Percentiles rank a stretch among this genome's conserved stretches.
Evolutionary conservation across 768 basidiomycete species (phyloP).

Genomic region (Coprinopsis cinerea): DNA sequence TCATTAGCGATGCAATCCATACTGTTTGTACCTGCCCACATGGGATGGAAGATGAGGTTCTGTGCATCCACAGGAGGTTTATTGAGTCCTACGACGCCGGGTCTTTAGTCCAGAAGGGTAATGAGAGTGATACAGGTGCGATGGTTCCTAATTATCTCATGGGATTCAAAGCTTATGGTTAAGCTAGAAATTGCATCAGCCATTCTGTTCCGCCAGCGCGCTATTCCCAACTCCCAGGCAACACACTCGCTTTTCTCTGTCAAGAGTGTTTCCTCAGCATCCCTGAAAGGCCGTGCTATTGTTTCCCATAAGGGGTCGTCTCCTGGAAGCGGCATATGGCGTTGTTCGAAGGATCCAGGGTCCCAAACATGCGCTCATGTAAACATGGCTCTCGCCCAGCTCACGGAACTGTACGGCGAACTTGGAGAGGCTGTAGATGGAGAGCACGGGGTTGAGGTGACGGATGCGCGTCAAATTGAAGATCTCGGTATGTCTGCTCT

Average conservation of each 20-base stretch:
- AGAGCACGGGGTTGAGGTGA: too few relatives aligned
- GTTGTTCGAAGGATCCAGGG: background rate
- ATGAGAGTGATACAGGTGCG: too few relatives aligned
- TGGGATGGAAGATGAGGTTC: background rate
- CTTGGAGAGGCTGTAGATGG: too few relatives aligned
- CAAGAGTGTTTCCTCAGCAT: background rate
- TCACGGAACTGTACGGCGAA: too few relatives aligned
- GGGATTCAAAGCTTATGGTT: too few relatives aligned
- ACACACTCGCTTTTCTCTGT: background rate
- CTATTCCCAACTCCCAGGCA: too few relatives aligned
- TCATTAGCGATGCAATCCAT: background rate
- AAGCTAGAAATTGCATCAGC: background rate
- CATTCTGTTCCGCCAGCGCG: background rate
- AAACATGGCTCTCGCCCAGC: background rate
- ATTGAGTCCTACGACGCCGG: background rate
- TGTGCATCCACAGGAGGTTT: conserved; percentile 2
- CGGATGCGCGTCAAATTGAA: background rate
- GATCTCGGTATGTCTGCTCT: background rate
- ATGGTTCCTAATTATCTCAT: too few relatives aligned
- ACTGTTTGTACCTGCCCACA: conserved; percentile 3
- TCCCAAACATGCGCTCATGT: background rate
- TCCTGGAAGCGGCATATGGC: background rate
- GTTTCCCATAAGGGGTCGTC: background rate
- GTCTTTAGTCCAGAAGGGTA: background rate
- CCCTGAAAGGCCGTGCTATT: conserved; percentile 3